A percentile compares a stretch with the other conserved stretches of the same genome.
Conservation (phyloP, 192 early-diverging fungal genomes). For the Backusella macrospora region DNA sequence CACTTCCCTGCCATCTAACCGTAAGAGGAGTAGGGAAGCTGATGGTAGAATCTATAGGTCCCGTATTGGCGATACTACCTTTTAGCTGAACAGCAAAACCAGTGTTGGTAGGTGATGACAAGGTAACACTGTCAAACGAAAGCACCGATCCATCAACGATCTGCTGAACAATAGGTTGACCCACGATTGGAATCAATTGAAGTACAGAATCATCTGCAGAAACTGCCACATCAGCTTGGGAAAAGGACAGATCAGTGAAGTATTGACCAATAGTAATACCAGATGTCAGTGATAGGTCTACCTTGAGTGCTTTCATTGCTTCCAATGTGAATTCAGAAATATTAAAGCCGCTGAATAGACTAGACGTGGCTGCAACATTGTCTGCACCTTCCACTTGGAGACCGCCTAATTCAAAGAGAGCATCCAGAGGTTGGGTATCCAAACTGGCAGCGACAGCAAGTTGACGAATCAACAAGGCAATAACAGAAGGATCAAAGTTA, state of each 20-base stretch:
- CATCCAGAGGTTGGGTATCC: conserved; percentile 49
- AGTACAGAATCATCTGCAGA: conserved; percentile 50
- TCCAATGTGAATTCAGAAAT: conserved; percentile 45
- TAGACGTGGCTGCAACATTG: conserved; percentile 18
- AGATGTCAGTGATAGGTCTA: conserved; percentile 49
- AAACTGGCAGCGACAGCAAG: conserved; percentile 46
- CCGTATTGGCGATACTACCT: conserved; percentile 51
- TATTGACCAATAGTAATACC: conserved; percentile 55
- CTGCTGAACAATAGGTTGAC: conserved; percentile 58
- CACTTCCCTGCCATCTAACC: conserved; percentile 41
- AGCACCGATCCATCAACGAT: conserved; percentile 47
- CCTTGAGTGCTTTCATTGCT: conserved; percentile 51
- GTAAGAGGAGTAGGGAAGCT: conserved; percentile 44
- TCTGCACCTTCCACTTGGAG: conserved; percentile 38
- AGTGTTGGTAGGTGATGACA: conserved; percentile 44
- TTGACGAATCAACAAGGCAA: conserved; percentile 49
- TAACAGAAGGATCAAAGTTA: conserved; percentile 52
- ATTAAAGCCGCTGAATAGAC: conserved; percentile 50
- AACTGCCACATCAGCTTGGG: conserved; percentile 48
- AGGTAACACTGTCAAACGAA: conserved; percentile 39
- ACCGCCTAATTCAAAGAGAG: conserved; percentile 47
- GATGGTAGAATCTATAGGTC: conserved; percentile 52
- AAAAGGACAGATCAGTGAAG: conserved; percentile 41
- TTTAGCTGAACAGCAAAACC: conserved; percentile 47
- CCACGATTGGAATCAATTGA: conserved; percentile 54